Conservation (phyloP, 306 rosid genomes). For the Mimosa bimucronata region DNA sequence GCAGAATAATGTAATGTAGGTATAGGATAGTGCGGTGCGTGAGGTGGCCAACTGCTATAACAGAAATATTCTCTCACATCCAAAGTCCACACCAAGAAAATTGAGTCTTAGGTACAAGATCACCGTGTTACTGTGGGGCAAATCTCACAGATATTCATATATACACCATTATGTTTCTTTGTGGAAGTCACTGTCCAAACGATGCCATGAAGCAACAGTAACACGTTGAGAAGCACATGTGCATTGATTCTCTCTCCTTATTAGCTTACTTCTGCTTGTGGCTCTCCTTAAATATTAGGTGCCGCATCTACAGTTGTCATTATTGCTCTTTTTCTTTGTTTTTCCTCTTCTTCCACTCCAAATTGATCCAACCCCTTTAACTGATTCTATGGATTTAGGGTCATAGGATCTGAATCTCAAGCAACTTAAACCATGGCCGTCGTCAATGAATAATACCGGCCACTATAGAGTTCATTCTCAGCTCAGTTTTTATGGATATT, state of each 20-base stretch:
- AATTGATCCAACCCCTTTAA: not conserved
- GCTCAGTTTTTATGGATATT: no score
- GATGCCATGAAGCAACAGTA: not conserved
- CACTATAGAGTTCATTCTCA: no score
- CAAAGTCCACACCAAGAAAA: not conserved
- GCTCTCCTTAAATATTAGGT: not conserved
- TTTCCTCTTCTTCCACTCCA: not conserved
- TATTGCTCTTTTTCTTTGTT: not conserved
- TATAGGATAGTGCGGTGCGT: not conserved
- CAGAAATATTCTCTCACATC: not conserved
- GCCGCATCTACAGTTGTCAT: not conserved
- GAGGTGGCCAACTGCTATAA: not conserved
- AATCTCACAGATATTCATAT: not conserved
- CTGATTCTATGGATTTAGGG: not conserved
- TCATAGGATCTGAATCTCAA: not conserved
- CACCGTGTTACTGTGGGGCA: not conserved
- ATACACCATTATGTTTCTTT: not conserved
- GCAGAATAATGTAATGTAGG: not conserved
- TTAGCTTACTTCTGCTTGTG: not conserved
- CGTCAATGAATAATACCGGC: no score
- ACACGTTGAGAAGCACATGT: slow-evolving; percentile 23
- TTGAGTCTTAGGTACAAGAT: not conserved
- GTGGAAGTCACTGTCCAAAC: not conserved
- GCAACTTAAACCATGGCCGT: not conserved
- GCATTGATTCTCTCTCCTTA: slow-evolving; percentile 23